Evolutionary conservation across 495 filamentous ascomycete genomes (phyloP), one percentile per base, ranked within the genome.

Genomic region (Neurospora sp.): DNA sequence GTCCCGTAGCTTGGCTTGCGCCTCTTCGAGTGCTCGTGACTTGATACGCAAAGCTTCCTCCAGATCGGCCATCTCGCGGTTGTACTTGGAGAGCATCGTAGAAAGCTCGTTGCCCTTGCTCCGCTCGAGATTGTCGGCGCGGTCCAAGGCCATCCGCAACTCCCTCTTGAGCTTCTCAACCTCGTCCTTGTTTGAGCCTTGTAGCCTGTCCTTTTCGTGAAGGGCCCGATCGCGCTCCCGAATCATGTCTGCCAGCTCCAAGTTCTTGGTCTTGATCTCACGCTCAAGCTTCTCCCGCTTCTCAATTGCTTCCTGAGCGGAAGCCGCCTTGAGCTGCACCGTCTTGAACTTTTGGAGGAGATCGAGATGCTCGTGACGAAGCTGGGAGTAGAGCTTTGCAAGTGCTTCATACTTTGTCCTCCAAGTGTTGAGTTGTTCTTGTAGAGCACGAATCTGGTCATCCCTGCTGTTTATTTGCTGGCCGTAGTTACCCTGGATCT

Each of bases 231-330:
- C 96, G 77, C 96, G 87, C 81, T 99, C 96, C 6, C 96, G 89
- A 73, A 99, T 99, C 96, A 99, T 98, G 80, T 98, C 95, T 69
- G 96, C 96, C 59, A 99, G 85, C 82, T 99, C 96, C 20, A 98
- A 86, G 79, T 98, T 99, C 89, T 98, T 99, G 31, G 94, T 97
- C 87, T 99, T 99, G 78, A 98, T 91, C 82, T 99, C 96, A 11
- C 95, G 90, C 83, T 98, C 93, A 72, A 99, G 87, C 84, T 95
- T 97, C 83, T 99, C 96, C 27, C 95, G 90, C 71, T 88, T 90
- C 31, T 98, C 96, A 75, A 98, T 97, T 4, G 96, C 95, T 81
- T 98, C 96, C 81, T 98, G 94, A 0, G 96, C 96, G 4, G 95
- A 98, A 2, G 94, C 93, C 6, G 96, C 96, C 82, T 98, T 98